Percentiles rank a stretch among this genome's conserved stretches.
phyloP scores from a whole-genome alignment of 2,329 filamentous ascomycete species.

The Fusarium annulatum region DNA sequence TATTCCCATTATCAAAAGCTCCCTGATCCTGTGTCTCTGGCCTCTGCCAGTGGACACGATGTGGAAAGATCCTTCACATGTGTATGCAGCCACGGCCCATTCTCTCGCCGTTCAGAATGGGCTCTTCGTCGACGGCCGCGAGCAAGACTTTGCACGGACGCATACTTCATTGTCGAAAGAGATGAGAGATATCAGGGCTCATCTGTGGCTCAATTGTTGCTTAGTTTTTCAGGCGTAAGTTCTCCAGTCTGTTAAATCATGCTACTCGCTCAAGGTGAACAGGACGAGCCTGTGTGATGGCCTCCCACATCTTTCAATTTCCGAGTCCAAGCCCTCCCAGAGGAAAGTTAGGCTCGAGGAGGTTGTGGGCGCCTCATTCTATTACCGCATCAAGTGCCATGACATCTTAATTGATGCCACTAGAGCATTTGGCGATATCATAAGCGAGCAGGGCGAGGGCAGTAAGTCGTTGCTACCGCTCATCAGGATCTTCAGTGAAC shows the following conservation, averaged over 20 bases:
- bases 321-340: background rate
- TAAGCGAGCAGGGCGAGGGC: background rate
- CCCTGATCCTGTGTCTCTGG: background rate
- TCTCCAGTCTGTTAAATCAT: background rate
- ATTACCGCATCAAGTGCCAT: slow-evolving; percentile 1
- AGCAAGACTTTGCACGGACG: slow-evolving; percentile 8
- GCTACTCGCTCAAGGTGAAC: background rate
- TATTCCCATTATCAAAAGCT: background rate
- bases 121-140: background rate
- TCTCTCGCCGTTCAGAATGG: slow-evolving; percentile 4
- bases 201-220: background rate
- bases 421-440: background rate
- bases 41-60: background rate
- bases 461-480: background rate
- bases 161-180: background rate
- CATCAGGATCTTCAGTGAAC: slow-evolving; percentile 1
- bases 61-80: slow-evolving; percentile 8
- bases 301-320: background rate
- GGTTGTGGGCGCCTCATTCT: background rate
- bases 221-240: slow-evolving; percentile 6
- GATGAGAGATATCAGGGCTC: background rate
- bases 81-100: background rate
- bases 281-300: background rate
- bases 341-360: background rate
- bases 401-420: background rate